A percentile compares a stretch with the other conserved stretches of the same genome.
phyloP scores from a whole-genome alignment of 768 basidiomycete genomes.

The Rhodotorula diobovata region DNA sequence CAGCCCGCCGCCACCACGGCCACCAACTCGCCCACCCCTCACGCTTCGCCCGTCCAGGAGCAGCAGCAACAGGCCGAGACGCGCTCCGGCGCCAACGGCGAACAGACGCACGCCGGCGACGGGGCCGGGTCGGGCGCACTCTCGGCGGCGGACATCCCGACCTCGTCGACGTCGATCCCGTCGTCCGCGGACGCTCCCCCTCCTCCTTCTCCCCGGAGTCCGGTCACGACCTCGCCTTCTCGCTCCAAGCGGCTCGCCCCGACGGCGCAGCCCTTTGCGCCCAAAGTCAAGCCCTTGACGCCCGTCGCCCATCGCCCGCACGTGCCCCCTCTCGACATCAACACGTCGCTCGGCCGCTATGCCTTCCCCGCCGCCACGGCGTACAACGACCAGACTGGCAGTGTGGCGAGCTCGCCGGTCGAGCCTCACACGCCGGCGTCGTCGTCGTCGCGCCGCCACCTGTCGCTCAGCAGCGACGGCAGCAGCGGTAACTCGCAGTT shows the following conservation, averaged over 20 bases:
- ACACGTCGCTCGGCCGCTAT: not conserved
- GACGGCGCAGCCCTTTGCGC: slow-evolving; percentile 33
- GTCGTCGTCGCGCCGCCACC: not conserved
- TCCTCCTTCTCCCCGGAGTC: not conserved
- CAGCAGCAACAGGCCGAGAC: too few relatives aligned
- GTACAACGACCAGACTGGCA: not conserved
- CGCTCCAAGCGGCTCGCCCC: slow-evolving; percentile 25
- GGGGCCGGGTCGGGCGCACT: not conserved
- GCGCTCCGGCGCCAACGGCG: too few relatives aligned
- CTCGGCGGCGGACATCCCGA: too few relatives aligned
- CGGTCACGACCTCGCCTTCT: not conserved
- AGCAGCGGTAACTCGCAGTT: not conserved
- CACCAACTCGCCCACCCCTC: not conserved
- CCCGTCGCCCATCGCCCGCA: not conserved
- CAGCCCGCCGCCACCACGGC: not conserved
- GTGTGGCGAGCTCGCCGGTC: slow-evolving; percentile 3
- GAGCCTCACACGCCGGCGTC: not conserved
- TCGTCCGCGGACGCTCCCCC: too few relatives aligned
- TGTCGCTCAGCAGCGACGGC: not conserved
- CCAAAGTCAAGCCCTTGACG: not conserved
- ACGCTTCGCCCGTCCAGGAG: not conserved
- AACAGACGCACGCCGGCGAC: not conserved
- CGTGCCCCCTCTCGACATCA: slow-evolving; percentile 1
- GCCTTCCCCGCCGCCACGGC: not conserved
- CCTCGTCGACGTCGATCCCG: not conserved